These are phyloP conservation scores for Kodamaea alishanica DNA, from an alignment of 1,139 yeast genomes.

Conservation along the genomic window DNA sequence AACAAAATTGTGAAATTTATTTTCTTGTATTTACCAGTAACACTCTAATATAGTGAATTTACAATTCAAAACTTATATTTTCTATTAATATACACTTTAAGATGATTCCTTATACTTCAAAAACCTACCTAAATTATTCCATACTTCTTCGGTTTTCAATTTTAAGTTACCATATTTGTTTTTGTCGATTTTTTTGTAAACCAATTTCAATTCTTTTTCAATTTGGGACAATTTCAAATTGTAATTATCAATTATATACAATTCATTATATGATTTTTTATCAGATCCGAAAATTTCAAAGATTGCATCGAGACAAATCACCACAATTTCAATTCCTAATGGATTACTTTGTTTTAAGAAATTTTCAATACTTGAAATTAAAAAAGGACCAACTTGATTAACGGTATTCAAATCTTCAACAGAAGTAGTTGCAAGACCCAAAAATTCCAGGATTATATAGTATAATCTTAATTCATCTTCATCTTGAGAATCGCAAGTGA, in stretches of 20 bases:
- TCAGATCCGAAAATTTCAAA: constrained; percentile 80
- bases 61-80: too few species aligned
- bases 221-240: constrained; percentile 38
- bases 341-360: constrained; percentile 18
- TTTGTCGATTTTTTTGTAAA: constrained; percentile 66
- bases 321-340: constrained; percentile 36
- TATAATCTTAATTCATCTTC: constrained; percentile 22
- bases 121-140: constrained; percentile 67
- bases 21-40: too few species aligned
- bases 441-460: constrained; percentile 45
- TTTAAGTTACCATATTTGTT: constrained; percentile 57
- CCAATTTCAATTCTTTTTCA: constrained; percentile 48
- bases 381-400: constrained; percentile 42
- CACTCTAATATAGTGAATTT: too few species aligned
- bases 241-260: constrained; percentile 27
- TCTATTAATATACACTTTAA: background rate
- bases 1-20: too few species aligned
- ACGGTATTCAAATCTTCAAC: constrained; percentile 48
- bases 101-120: constrained; percentile 57
- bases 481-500: constrained; percentile 10
- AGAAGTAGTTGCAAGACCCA: constrained; percentile 52
- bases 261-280: constrained; percentile 57
- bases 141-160: constrained; percentile 64
- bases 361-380: constrained; percentile 30
- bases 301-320: constrained; percentile 61